Evolutionary conservation across 2,329 filamentous ascomycete genomes (phyloP).

Genomic region (Colletotrichum falcatum): DNA sequence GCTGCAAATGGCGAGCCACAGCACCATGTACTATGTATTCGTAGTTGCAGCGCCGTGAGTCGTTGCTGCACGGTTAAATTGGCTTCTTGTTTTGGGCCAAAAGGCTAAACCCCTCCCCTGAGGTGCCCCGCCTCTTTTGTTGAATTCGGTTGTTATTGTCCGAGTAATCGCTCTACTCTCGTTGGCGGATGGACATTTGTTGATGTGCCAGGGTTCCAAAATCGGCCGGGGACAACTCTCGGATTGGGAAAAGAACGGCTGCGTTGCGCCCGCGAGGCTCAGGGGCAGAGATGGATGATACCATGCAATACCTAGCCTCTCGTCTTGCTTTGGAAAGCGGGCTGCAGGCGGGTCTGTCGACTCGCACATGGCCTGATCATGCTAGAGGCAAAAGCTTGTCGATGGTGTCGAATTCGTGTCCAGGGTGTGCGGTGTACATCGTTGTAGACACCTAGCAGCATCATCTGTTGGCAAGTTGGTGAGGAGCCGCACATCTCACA

Average conservation of each 20-base stretch:
- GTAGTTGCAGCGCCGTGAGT: constrained; percentile 12
- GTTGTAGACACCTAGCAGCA: no score
- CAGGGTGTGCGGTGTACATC: not conserved
- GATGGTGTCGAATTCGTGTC: not conserved
- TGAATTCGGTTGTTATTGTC: not conserved
- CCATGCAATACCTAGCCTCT: not conserved
- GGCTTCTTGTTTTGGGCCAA: constrained; percentile 19
- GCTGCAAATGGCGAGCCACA: constrained; percentile 6
- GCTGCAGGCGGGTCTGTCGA: constrained; percentile 10
- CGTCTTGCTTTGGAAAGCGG: constrained; percentile 6
- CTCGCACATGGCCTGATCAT: not conserved
- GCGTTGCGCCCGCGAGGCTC: constrained; percentile 24
- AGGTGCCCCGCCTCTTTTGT: constrained; percentile 9
- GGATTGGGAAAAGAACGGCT: constrained; percentile 16
- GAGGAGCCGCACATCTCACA: not conserved
- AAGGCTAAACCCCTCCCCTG: not conserved
- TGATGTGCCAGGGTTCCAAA: not conserved
- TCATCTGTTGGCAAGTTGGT: not conserved
- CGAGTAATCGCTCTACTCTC: not conserved
- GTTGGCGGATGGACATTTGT: not conserved
- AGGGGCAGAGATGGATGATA: constrained; percentile 1
- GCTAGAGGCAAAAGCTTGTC: not conserved
- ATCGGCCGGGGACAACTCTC: constrained; percentile 14
- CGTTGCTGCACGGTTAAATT: constrained; percentile 29
- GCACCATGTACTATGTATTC: constrained; percentile 2